Percentiles rank a stretch among this genome's conserved stretches.
Conservation (phyloP, 2,329 filamentous ascomycete genomes). For the Ambrosiella xylebori region DNA sequence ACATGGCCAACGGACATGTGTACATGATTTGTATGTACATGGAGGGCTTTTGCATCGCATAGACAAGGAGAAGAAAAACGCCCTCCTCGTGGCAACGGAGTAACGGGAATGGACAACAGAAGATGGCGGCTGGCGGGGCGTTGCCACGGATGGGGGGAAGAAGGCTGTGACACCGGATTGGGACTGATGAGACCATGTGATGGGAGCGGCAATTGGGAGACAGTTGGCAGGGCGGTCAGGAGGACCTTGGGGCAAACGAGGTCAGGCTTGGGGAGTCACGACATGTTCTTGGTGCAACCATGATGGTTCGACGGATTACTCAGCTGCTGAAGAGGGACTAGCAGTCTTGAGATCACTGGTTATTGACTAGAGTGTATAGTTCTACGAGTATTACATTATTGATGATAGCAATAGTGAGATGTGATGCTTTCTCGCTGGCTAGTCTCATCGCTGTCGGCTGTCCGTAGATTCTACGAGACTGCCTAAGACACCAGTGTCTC, state of each 20-base stretch:
- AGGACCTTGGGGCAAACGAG: neutral
- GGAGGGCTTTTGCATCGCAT: too few relatives aligned
- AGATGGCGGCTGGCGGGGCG: too few relatives aligned
- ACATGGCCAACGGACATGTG: too few relatives aligned
- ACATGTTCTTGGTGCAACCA: neutral
- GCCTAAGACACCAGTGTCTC: neutral
- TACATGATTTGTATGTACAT: too few relatives aligned
- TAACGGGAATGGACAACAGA: too few relatives aligned
- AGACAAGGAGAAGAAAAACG: too few relatives aligned
- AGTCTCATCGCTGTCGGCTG: neutral
- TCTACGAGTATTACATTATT: neutral
- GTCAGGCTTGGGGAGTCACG: neutral
- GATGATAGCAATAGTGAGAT: neutral
- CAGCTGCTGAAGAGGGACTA: neutral
- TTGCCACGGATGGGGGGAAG: too few relatives aligned
- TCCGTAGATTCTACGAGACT: neutral
- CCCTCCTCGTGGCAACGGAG: too few relatives aligned
- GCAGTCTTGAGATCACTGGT: neutral
- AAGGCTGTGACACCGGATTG: too few relatives aligned
- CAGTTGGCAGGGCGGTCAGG: neutral
- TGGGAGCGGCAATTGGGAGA: neutral
- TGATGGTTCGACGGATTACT: neutral
- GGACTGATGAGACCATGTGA: neutral
- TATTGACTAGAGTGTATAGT: too few relatives aligned
- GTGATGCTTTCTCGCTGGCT: neutral